Base-by-base conservation (phyloP, 805 yeast genomes). In the Tetrapisispora arboricola region DNA sequence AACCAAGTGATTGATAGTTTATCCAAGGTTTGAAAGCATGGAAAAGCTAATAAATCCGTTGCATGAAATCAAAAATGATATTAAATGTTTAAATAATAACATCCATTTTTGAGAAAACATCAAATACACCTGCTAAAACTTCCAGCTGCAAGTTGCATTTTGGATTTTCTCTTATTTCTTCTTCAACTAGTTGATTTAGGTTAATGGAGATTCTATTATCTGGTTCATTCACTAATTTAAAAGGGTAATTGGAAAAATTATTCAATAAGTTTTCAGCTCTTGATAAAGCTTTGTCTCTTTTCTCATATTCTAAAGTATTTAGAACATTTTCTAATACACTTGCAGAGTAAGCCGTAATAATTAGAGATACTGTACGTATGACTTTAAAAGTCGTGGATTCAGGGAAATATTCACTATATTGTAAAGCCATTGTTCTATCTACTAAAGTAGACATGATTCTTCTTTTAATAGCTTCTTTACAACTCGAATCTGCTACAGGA, bases 241-340 rank as follows among this genome's bases (percentile, higher is more conserved):
- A 92, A 22, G 98, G 98, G 65, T 67, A 86, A 51, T 85, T 92
- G 32, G 94, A 72, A 55, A 75, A 92, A 53, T 85, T 90, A 39
- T 71, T 72, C 48, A 90, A 69, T 35, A 92, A 63, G 58, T 90
- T 97, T 56, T 92, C 97, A n/a, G 95, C 95, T 56, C 95, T 75
- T 4, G 84, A 77, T 61, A 88, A 83, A 1, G 96, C 96, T 51
- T 80, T 78, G 61, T 92, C 98, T 53, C 97, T 76, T 49, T 78
- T 83, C 51, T 86, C 96, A 60, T 85, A 87, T 50, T 79, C 80
- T 47, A 88, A 69, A 22, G 80, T 70, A 33, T 78, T 68, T 44
- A 88, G 69, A 3, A 86, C 90, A 57, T 90, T 92, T 54, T 92
- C 98, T 51, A 92, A 73, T 11, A 92, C 98, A 59, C 87, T 92